A percentile compares a stretch with the other conserved stretches of the same genome.
Conservation (phyloP, 2,329 filamentous ascomycete genomes). For the Mycosphaerella arachidis region DNA sequence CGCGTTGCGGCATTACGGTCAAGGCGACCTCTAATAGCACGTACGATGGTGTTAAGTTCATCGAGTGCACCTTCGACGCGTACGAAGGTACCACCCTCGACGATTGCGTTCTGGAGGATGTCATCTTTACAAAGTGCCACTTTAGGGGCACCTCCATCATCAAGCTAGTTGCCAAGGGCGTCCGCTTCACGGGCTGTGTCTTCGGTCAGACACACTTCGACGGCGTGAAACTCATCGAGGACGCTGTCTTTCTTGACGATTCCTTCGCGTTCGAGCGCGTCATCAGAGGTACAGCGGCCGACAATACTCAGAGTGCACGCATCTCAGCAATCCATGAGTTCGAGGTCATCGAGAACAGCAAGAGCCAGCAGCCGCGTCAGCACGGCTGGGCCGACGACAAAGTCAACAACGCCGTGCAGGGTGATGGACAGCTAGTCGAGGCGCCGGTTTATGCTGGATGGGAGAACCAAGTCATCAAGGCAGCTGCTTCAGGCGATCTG, state of each 20-base stretch:
- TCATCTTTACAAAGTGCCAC: slow-evolving; percentile 1
- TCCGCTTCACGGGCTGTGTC: background rate
- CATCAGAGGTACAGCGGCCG: background rate
- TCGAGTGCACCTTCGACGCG: background rate
- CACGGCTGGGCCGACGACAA: background rate
- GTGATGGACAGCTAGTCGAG: background rate
- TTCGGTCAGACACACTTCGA: background rate
- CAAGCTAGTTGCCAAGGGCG: background rate
- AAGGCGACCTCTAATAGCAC: background rate
- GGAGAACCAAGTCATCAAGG: background rate
- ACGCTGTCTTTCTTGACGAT: background rate
- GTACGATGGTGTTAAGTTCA: background rate
- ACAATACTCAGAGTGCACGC: background rate
- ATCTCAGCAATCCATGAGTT: background rate
- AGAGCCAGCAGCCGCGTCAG: background rate
- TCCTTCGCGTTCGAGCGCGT: background rate
- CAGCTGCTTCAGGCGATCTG: background rate
- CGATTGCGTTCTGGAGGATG: background rate
- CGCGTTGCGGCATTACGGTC: background rate
- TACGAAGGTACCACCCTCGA: background rate
- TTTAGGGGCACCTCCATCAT: background rate
- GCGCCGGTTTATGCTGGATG: background rate
- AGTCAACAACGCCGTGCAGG: background rate
- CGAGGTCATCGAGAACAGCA: background rate
- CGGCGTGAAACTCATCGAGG: background rate